Conservation (phyloP, 1,139 yeast species). For the Trichomonascaceae sp. region DNA sequence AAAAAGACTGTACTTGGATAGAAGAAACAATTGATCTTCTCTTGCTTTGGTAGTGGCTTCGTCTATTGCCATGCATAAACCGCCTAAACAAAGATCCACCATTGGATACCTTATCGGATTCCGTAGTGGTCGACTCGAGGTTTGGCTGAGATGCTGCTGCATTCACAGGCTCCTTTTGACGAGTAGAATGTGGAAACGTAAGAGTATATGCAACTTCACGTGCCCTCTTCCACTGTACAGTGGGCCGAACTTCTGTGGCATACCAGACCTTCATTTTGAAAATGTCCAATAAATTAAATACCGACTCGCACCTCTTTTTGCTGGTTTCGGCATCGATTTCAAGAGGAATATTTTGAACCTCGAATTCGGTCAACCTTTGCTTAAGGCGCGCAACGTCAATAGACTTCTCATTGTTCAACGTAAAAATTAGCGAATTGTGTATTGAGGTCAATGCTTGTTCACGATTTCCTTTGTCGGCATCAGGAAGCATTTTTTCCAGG, state of each 20-base stretch:
- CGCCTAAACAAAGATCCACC: constrained; percentile 26
- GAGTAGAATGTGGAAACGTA: constrained; percentile 12
- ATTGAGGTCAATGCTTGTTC: constrained; percentile 19
- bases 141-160: constrained; percentile 2
- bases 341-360: constrained; percentile 20
- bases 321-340: constrained; percentile 19
- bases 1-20: constrained; percentile 1
- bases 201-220: constrained; percentile 26
- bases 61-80: constrained; percentile 19
- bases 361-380: constrained; percentile 18
- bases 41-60: constrained; percentile 24
- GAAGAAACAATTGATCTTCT: constrained; percentile 26
- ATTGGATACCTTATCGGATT: constrained; percentile 1
- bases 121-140: neutral
- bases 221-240: constrained; percentile 28
- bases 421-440: constrained; percentile 19
- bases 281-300: constrained; percentile 16
- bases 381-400: constrained; percentile 14
- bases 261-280: constrained; percentile 31
- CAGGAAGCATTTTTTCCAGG: constrained; percentile 20
- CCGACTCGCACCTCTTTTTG: constrained; percentile 15
- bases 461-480: constrained; percentile 16
- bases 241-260: constrained; percentile 28
- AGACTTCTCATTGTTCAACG: constrained; percentile 19
- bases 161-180: constrained; percentile 9